Percentiles rank a stretch among this genome's conserved stretches.
Evolutionary conservation across 768 basidiomycete species (phyloP).

Genomic region (Hemileccinum impolitum): DNA sequence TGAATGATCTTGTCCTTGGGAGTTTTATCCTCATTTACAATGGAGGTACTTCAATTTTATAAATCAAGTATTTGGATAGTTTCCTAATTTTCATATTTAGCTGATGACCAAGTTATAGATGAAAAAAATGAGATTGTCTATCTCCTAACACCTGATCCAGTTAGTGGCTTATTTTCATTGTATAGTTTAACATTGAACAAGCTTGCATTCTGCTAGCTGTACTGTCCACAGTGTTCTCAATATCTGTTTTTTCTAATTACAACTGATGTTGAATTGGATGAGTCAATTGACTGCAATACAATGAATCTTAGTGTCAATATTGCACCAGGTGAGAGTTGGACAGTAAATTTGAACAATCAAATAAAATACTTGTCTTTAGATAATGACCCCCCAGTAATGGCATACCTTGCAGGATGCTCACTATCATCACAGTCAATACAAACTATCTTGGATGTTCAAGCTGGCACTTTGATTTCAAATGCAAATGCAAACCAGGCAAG

Average conservation of each 20-base stretch:
- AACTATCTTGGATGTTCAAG: slow-evolving; percentile 3
- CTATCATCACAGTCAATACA: background rate
- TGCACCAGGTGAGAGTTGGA: background rate
- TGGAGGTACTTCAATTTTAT: background rate
- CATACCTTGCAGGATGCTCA: slow-evolving; percentile 11
- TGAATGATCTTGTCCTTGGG: background rate
- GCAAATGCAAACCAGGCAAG: background rate
- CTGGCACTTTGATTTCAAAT: background rate
- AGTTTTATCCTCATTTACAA: background rate
- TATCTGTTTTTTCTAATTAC: slow-evolving; percentile 12
- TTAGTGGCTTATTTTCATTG: background rate
- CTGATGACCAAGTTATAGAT: background rate
- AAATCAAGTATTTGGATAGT: background rate
- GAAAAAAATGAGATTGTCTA: background rate
- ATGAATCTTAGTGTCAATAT: background rate
- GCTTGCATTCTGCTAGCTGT: too few species aligned
- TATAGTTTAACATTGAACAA: background rate
- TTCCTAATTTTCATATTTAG: too few species aligned
- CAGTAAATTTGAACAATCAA: background rate
- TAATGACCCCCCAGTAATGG: background rate
- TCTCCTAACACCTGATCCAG: background rate
- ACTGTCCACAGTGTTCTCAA: background rate
- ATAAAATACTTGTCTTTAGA: background rate
- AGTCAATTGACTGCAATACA: background rate
- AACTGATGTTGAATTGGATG: slow-evolving; percentile 5